Conservation (phyloP, 306 rosid genomes). For the Cucurbita argyrosperma region DNA sequence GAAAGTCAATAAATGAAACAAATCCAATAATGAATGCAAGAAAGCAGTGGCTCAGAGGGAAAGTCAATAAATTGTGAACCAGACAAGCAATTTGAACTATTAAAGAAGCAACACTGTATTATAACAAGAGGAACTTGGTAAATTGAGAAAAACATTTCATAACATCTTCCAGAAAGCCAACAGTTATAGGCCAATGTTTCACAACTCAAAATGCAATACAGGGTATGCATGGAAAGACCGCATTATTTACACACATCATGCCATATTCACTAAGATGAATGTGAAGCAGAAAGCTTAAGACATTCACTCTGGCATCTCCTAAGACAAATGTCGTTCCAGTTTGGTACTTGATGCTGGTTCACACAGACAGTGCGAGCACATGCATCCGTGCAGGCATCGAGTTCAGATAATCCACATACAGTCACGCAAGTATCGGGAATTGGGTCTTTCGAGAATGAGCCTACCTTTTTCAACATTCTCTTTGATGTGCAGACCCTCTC, state of each 20-base stretch:
- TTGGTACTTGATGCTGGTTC: constrained; percentile 88
- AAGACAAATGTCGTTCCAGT: constrained; percentile 84
- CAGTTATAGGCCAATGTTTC: not conserved
- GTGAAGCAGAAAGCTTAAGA: constrained; percentile 57
- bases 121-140: not conserved
- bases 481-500: constrained; percentile 90
- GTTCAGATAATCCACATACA: constrained; percentile 84
- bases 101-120: not conserved
- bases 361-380: constrained; percentile 90
- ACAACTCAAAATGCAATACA: not conserved
- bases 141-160: not conserved
- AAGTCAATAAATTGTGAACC: not conserved
- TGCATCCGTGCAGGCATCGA: constrained; percentile 89
- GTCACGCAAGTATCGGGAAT: constrained; percentile 92
- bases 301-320: constrained; percentile 94
- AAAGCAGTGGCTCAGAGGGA: no score
- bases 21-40: no score
- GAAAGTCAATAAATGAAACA: no score
- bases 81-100: no score
- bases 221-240: not conserved
- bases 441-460: constrained; percentile 86
- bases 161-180: not conserved
- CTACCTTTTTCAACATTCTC: constrained; percentile 87
- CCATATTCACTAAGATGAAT: constrained; percentile 31
- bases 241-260: not conserved